Conservation (phyloP, 108 stramenopile genomes). For the Epipyxis sp. region DNA sequence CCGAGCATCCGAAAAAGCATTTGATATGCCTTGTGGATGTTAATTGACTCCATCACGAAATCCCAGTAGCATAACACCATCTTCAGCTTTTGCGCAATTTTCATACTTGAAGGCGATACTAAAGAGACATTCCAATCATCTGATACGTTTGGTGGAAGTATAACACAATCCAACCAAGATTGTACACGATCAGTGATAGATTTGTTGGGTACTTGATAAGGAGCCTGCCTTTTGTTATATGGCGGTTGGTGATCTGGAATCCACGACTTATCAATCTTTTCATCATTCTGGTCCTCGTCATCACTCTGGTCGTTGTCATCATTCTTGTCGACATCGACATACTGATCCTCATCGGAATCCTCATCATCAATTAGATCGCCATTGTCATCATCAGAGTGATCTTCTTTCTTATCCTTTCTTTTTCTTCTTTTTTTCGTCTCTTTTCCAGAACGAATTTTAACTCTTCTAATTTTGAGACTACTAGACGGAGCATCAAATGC, state of each 20-base stretch:
- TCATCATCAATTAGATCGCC: too few relatives aligned
- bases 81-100: slow-evolving; percentile 26
- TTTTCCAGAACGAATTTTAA: neutral
- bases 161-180: slow-evolving; percentile 14
- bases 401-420: slow-evolving; percentile 14
- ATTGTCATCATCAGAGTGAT: slow-evolving; percentile 7
- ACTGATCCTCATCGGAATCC: too few relatives aligned
- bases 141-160: neutral
- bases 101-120: neutral
- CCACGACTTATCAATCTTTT: neutral
- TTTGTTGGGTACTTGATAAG: neutral
- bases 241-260: slow-evolving; percentile 3
- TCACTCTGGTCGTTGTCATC: too few relatives aligned
- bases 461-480: neutral
- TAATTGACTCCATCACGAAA: slow-evolving; percentile 22
- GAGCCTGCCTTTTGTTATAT: neutral
- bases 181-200: neutral
- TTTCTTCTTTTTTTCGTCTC: slow-evolving; percentile 20
- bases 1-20: neutral
- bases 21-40: neutral
- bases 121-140: slow-evolving; percentile 21
- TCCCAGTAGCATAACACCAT: slow-evolving; percentile 16
- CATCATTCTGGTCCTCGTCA: slow-evolving; percentile 23
- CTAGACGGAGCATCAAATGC: too few relatives aligned
- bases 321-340: too few relatives aligned